Percentiles rank a stretch among this genome's conserved stretches.
These are phyloP conservation scores for Malassezia globosa DNA, from an alignment of 1,284 basidiomycete species.

Conservation along the genomic window DNA sequence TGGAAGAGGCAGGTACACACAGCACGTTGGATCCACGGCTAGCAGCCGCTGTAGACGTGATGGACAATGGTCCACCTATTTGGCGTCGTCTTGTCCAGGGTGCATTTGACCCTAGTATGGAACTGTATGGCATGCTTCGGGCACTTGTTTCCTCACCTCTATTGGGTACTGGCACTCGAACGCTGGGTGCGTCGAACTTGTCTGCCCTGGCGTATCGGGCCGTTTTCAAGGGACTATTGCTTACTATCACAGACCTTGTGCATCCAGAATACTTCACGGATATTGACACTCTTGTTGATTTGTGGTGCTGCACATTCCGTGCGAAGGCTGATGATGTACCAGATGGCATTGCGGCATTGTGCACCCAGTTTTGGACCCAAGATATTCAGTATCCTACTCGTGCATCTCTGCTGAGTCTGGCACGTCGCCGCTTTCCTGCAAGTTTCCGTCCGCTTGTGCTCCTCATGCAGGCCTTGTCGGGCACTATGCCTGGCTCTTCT, in stretches of 20 bases:
- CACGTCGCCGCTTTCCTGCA: conserved; percentile 67
- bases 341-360: conserved; percentile 61
- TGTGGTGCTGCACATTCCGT: conserved; percentile 54
- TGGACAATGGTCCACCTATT: conserved; percentile 35
- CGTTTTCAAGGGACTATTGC: conserved; percentile 59
- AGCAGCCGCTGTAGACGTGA: conserved; percentile 21
- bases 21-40: conserved; percentile 1
- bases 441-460: conserved; percentile 61
- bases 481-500: conserved; percentile 17
- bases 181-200: conserved; percentile 47
- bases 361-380: conserved; percentile 64
- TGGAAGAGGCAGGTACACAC: conserved; percentile 27
- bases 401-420: conserved; percentile 64
- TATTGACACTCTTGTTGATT: conserved; percentile 60
- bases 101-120: conserved; percentile 41
- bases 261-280: conserved; percentile 54
- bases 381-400: conserved; percentile 55
- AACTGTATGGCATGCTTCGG: conserved; percentile 37
- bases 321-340: conserved; percentile 22
- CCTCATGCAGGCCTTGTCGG: conserved; percentile 62
- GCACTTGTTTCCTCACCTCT: conserved; percentile 39
- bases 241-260: conserved; percentile 63
- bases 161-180: conserved; percentile 20
- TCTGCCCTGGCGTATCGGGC: conserved; percentile 71
- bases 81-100: conserved; percentile 46